Evolutionary conservation across 2,329 filamentous ascomycete genomes (phyloP).

Genomic region (Aspergillus jensenii): DNA sequence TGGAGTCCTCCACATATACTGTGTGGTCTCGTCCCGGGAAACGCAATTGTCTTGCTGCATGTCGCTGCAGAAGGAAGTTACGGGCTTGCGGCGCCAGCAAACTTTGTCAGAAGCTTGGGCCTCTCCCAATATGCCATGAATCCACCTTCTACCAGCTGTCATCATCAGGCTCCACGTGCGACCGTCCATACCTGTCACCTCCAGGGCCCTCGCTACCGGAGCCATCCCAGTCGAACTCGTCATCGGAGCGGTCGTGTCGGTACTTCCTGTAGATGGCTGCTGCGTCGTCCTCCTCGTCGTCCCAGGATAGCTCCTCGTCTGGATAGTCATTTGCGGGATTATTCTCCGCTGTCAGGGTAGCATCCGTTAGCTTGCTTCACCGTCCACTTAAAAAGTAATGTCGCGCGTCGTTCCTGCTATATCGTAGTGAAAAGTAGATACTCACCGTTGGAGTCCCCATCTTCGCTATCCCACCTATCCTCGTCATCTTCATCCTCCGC

Average conservation of each 20-base stretch:
- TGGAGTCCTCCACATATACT: neutral
- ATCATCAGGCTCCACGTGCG: slow-evolving; percentile 32
- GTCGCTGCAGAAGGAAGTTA: neutral
- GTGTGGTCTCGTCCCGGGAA: neutral
- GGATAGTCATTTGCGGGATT: slow-evolving; percentile 53
- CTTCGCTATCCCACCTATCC: slow-evolving; percentile 58
- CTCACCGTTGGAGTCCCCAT: slow-evolving; percentile 62
- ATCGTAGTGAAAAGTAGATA: neutral
- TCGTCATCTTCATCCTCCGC: slow-evolving; percentile 55
- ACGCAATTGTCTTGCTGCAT: neutral
- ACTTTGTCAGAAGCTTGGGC: neutral
- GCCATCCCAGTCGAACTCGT: slow-evolving; percentile 44
- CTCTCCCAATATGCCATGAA: neutral
- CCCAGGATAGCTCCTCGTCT: slow-evolving; percentile 49
- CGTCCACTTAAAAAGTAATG: neutral
- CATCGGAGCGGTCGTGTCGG: slow-evolving; percentile 41
- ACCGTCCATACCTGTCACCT: slow-evolving; percentile 15
- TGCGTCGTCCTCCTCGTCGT: slow-evolving; percentile 46
- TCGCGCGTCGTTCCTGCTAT: neutral
- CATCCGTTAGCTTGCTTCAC: slow-evolving; percentile 4
- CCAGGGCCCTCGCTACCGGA: slow-evolving; percentile 30
- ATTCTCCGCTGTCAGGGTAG: slow-evolving; percentile 43
- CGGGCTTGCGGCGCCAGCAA: neutral
- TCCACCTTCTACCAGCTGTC: slow-evolving; percentile 16
- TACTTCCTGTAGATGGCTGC: slow-evolving; percentile 41